phyloP scores from a whole-genome alignment of 352 stramenopile genomes.

The Plasmopara viticola region DNA sequence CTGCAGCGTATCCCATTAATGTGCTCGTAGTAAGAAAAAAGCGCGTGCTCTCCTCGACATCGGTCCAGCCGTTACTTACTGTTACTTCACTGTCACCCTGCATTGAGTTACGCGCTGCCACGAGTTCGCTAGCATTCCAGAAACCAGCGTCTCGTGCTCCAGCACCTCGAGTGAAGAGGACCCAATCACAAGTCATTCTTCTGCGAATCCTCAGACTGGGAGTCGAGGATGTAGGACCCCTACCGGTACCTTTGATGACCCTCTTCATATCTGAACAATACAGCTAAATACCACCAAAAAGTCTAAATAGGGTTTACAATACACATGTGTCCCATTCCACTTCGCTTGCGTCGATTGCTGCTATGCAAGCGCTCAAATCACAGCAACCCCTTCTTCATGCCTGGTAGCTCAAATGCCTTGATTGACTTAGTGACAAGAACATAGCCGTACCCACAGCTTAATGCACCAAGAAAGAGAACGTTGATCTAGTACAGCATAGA shows the following conservation, averaged over 20 bases:
- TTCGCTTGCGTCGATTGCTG: background rate
- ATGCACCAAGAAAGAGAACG: constrained; percentile 55
- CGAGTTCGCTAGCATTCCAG: background rate
- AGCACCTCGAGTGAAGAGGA: constrained; percentile 3
- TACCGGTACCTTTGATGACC: no score
- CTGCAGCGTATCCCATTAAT: constrained; percentile 34
- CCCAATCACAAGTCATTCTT: constrained; percentile 4
- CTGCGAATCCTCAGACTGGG: constrained; percentile 3
- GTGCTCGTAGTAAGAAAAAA: constrained; percentile 80
- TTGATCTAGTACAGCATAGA: constrained; percentile 81
- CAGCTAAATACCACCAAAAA: no score
- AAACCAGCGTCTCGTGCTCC: constrained; percentile 2
- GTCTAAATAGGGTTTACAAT: background rate
- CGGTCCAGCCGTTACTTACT: constrained; percentile 23
- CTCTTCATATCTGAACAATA: no score
- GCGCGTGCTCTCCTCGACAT: constrained; percentile 58
- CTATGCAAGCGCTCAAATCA: constrained; percentile 31
- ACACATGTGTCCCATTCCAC: background rate
- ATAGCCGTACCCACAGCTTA: constrained; percentile 73
- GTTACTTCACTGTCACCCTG: constrained; percentile 3
- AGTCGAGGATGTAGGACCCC: background rate
- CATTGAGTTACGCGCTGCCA: background rate
- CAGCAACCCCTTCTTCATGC: no score
- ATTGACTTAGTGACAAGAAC: constrained; percentile 85
- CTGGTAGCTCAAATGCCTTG: constrained; percentile 82